phyloP scores from a whole-genome alignment of 768 basidiomycete species.

The Lentinula detonsa region DNA sequence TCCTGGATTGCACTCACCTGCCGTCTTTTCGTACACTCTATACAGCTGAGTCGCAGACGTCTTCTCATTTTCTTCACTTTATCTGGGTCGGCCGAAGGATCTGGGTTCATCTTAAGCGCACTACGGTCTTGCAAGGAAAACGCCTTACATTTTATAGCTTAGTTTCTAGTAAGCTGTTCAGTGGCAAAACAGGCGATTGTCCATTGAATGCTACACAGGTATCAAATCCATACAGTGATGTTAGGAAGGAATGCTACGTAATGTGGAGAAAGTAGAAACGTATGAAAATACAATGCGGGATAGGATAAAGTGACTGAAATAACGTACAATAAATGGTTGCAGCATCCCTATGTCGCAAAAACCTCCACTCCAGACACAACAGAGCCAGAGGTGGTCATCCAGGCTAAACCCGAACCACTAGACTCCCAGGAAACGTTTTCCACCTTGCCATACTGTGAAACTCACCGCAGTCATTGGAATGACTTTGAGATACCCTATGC shows the following conservation, averaged over 20 bases:
- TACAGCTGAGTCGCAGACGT: constrained; percentile 45
- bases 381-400: not conserved
- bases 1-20: constrained; percentile 29
- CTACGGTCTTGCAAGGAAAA: too few species aligned
- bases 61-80: constrained; percentile 47
- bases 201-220: constrained; percentile 4
- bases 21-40: constrained; percentile 50
- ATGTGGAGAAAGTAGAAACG: not conserved
- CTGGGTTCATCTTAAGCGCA: not conserved
- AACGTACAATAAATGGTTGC: constrained; percentile 1
- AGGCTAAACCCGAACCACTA: constrained; percentile 10
- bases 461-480: constrained; percentile 95
- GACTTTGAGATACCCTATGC: constrained; percentile 90
- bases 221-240: not conserved
- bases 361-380: too few species aligned
- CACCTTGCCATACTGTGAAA: constrained; percentile 80
- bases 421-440: constrained; percentile 21
- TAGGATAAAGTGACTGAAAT: not conserved
- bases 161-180: not conserved
- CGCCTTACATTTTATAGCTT: not conserved
- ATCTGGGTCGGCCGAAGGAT: not conserved
- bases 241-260: not conserved
- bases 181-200: not conserved
- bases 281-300: not conserved
- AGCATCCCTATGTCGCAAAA: too few species aligned